phyloP scores from a whole-genome alignment of 1,139 yeast species.

The Geotrichum macrosporum region DNA sequence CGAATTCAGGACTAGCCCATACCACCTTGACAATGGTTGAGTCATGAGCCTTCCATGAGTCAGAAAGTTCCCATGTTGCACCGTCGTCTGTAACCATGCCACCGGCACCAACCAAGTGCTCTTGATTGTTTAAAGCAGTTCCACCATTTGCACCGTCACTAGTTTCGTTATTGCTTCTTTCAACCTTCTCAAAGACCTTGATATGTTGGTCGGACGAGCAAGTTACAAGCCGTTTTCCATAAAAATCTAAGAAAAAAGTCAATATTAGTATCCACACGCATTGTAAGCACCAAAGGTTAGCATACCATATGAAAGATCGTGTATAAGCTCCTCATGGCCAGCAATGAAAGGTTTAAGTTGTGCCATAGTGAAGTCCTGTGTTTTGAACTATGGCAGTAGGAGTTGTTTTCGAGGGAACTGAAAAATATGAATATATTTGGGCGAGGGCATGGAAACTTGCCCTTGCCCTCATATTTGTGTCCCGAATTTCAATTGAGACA shows the following conservation, averaged over 20 bases:
- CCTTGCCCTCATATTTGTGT: constrained; percentile 1
- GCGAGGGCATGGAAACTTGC: not conserved
- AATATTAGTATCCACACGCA: constrained; percentile 3
- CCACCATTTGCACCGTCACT: not conserved
- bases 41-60: constrained; percentile 94
- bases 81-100: constrained; percentile 23
- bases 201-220: constrained; percentile 91
- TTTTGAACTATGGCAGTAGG: not conserved
- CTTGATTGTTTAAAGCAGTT: not conserved
- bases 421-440: not conserved
- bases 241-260: constrained; percentile 44
- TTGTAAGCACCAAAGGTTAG: constrained; percentile 5
- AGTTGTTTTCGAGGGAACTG: not conserved
- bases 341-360: constrained; percentile 65
- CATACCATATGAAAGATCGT: constrained; percentile 74
- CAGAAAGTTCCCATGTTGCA: constrained; percentile 70
- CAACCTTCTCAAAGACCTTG: constrained; percentile 72
- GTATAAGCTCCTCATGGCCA: constrained; percentile 87
- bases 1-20: constrained; percentile 95
- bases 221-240: constrained; percentile 85
- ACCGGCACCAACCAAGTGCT: not conserved
- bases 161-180: constrained; percentile 26
- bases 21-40: constrained; percentile 74
- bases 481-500: not conserved
- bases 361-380: no score